Evolutionary conservation across 2,329 filamentous ascomycete genomes (phyloP), one percentile per base, ranked within the genome.

Genomic region (Phaeosphaeria sp.): DNA sequence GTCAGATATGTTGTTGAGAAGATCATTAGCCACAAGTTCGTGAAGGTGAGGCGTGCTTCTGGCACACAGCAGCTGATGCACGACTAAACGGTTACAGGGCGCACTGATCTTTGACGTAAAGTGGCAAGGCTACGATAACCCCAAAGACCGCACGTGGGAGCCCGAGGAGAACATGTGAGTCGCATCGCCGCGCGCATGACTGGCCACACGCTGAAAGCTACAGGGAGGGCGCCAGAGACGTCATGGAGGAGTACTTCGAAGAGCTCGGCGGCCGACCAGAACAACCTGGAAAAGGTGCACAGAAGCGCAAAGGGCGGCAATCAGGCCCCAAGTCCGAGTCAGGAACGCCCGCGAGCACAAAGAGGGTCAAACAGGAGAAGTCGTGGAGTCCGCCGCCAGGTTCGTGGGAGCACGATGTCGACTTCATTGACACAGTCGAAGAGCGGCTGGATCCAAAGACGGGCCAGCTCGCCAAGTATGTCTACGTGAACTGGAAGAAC

Each of bases 101-200:
- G 52, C 52, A 10, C 55, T 72, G 0, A 82, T 83, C 47, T 93
- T 90, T 69, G 83, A 89, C 51, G 90, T 95, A 36, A 93, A 94
- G 69, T 95, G 91, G 91, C 86, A 91, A 63, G 91, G 91, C 2
- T 95, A 89, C 60, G 86, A 90, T 0, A 85, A 88, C 60, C 87
- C 88, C 60, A 75, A 80, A 0, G 91, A 95, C 64, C 78, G 86
- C 68, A 95, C 91, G 0, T 94, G 90, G 91, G 91, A 95, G 72
- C 88, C 90, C 0, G 88, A 91, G 66, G 86, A 87, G 11, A 93
- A 93, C 65, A 79, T 92, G 85, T 88, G 76, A 58, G 83, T 64
- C 13, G 25, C 17, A 47, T 50, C 9, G n/a, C 21, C 23, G 6
- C 2, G 18, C 21, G 13, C 22, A 33, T 17, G 3, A 3, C 4